phyloP scores from a whole-genome alignment of 23 red algal genomes.

The Gracilaria caudata region DNA sequence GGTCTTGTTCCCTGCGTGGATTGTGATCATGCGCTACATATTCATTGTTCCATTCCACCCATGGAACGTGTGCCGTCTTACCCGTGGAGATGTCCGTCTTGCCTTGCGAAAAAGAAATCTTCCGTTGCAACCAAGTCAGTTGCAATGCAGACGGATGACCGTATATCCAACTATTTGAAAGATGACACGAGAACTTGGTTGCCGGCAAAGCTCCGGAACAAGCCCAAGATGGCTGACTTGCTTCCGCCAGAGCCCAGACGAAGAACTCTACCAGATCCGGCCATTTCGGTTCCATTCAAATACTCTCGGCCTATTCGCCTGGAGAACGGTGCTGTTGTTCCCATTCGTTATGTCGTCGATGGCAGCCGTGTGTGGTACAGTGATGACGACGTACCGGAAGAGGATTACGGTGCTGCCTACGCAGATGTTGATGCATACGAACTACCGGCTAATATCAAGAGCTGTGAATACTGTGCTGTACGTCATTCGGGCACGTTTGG shows the following conservation, averaged over 20 bases:
- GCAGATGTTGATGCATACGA: conserved; percentile 32
- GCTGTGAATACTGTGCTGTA: conserved; percentile 66
- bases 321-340: conserved; percentile 48
- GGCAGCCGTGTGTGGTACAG: conserved; percentile 30
- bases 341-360: conserved; percentile 60
- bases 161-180: conserved; percentile 47
- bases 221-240: conserved; percentile 42
- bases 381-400: conserved; percentile 55
- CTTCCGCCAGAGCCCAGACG: conserved; percentile 55
- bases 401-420: conserved; percentile 33
- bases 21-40: conserved; percentile 39
- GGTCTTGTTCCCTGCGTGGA: conserved; percentile 33
- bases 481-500: conserved; percentile 72
- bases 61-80: conserved; percentile 26
- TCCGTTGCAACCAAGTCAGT: conserved; percentile 22
- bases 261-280: conserved; percentile 5
- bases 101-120: conserved; percentile 16
- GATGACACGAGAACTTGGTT: conserved; percentile 57
- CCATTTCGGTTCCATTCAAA: conserved; percentile 22
- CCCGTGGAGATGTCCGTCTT: conserved; percentile 57
- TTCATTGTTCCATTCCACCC: conserved; percentile 60
- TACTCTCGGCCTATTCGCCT: conserved; percentile 34
- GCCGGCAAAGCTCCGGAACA: conserved; percentile 64
- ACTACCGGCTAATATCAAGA: conserved; percentile 11
- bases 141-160: conserved; percentile 64